Base-by-base conservation (phyloP, 2,329 filamentous ascomycete species). In the Clathrospora elynae region DNA sequence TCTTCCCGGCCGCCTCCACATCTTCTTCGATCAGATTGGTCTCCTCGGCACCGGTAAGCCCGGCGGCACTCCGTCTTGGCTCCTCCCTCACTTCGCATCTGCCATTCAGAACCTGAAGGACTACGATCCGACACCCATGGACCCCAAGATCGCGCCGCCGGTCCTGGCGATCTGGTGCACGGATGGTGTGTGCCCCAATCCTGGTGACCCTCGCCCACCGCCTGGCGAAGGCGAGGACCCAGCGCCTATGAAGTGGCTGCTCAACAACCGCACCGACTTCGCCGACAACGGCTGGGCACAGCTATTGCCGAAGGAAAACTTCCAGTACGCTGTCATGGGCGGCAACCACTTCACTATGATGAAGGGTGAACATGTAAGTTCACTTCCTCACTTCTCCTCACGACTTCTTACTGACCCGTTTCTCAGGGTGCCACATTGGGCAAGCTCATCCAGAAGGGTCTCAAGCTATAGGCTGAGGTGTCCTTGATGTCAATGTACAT, bases 321-420 rank as follows among this genome's bases (percentile, higher is more conserved):
- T 87, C 71, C 74, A 75, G 34, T 84, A 79, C 52, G 78, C 77
- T 40, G 82, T 85, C 59, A 86, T 87, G 82, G 81, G 80, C 11
- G 86, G 84, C 2, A 86, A 88, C 60, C 85, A 88, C 71, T 88
- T 89, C 71, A 82, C 78, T 13, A 88, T 88, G 85, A 88, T 89
- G 84, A 82, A 85, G 66, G 83, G 82, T 49, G 70, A 72, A 36
- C 63, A 71, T 50, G 75, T 76, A 69, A 73, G 72, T 67, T 2
- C 11, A 22, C 18, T 17, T 6, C 28, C 12, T 17, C 6, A n/a
- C 7, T 3, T 22, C 20, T 7, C 16, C 16, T 24, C 12, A 28
- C 5, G 18, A 46, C 20, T 24, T 8, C 14, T 41, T 12, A 41
- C 67, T 72, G 56, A 72, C 45, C 49, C n/a, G 6, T 12, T 28